Conservation (phyloP, 1,284 basidiomycete genomes). For the Melampsora medusae region DNA sequence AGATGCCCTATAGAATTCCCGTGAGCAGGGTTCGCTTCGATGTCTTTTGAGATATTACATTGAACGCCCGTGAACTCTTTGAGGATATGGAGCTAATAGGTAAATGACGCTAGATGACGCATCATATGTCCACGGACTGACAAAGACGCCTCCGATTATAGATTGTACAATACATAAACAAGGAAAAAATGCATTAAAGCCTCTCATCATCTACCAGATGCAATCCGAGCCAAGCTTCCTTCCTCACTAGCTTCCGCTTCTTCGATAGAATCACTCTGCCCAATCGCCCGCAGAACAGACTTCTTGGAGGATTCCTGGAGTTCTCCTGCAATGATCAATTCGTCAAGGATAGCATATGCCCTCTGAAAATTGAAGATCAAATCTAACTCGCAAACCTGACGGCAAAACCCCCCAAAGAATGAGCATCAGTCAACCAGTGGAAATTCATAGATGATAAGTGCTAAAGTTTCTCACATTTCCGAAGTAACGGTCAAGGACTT, state of each 20-base stretch:
- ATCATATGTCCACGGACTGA: no score
- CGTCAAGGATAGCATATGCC: constrained; percentile 95
- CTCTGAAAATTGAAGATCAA: constrained; percentile 99
- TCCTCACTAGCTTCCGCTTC: constrained; percentile 56
- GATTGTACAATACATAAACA: no score
- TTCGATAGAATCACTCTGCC: constrained; percentile 56
- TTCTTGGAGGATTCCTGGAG: constrained; percentile 99
- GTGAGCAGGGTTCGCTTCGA: no score
- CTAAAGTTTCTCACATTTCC: constrained; percentile 71
- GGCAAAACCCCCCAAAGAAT: no score
- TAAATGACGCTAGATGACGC: no score
- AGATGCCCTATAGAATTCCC: no score
- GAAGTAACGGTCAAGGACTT: constrained; percentile 98
- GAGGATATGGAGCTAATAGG: no score
- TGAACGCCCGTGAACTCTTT: no score
- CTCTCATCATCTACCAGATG: constrained; percentile 24
- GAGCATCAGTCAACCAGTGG: not conserved
- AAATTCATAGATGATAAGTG: not conserved
- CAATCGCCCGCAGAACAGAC: constrained; percentile 79
- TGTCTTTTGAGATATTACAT: no score
- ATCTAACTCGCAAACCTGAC: constrained; percentile 89
- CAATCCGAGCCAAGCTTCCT: constrained; percentile 47
- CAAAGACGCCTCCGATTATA: no score
- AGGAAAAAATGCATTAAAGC: no score
- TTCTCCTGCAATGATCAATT: constrained; percentile 95